Conservation (phyloP, 2,329 filamentous ascomycete genomes). For the Chaetothyriales sp. region DNA sequence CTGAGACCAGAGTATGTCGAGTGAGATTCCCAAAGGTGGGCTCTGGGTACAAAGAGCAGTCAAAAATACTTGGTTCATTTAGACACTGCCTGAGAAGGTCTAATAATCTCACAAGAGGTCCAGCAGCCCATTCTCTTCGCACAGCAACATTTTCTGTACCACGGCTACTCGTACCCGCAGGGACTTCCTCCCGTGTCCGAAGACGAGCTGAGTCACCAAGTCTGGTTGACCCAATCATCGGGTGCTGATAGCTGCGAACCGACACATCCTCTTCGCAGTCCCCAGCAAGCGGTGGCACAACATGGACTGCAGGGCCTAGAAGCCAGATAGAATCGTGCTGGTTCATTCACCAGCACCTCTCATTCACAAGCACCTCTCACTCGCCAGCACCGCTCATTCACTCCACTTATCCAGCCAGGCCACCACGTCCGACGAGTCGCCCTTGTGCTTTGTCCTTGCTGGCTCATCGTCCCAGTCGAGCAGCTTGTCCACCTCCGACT, state of each 20-base stretch:
- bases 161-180: not conserved
- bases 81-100: not conserved
- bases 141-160: not conserved
- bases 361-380: not conserved
- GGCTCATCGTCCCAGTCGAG: conserved; percentile 19
- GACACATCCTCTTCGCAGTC: no score
- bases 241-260: no score
- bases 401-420: conserved; percentile 18
- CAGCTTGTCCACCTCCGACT: conserved; percentile 14
- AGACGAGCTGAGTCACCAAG: not conserved
- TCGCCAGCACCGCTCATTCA: no score
- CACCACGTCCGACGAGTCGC: conserved; percentile 13
- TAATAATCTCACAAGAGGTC: not conserved
- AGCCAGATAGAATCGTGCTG: not conserved
- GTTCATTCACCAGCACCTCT: not conserved
- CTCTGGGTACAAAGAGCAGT: no score
- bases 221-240: not conserved
- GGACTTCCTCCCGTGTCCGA: not conserved
- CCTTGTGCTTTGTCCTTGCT: conserved; percentile 5
- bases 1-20: no score
- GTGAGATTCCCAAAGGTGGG: no score
- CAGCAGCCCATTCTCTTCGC: not conserved
- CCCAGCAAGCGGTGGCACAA: no score
- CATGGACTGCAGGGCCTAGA: not conserved
- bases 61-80: no score